phyloP scores from a whole-genome alignment of 1,284 basidiomycete species.

The Heterobasidion annosum region DNA sequence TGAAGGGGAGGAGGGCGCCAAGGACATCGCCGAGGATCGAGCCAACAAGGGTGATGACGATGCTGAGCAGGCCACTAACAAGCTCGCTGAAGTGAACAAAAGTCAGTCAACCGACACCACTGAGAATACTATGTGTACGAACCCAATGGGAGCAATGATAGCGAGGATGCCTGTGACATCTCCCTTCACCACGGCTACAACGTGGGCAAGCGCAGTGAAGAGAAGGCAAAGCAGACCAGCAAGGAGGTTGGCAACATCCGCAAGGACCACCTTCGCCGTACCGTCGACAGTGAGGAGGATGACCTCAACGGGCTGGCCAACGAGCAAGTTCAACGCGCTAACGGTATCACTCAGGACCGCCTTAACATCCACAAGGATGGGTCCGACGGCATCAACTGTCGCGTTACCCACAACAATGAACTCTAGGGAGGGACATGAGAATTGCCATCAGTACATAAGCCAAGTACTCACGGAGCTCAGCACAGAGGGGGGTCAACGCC shows the following conservation, averaged over 20 bases:
- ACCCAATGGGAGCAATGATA: slow-evolving; percentile 22
- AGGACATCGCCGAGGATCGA: slow-evolving; percentile 16
- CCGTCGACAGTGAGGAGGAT: slow-evolving; percentile 25
- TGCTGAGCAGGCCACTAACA: slow-evolving; percentile 18
- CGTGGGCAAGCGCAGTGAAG: slow-evolving; percentile 21
- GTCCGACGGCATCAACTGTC: slow-evolving; percentile 19
- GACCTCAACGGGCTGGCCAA: slow-evolving; percentile 17
- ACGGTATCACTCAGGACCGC: slow-evolving; percentile 20
- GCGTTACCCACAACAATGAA: slow-evolving; percentile 19
- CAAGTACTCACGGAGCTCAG: slow-evolving; percentile 19
- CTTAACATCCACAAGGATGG: slow-evolving; percentile 22
- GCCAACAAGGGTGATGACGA: slow-evolving; percentile 22
- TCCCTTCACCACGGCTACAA: slow-evolving; percentile 20
- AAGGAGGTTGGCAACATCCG: slow-evolving; percentile 21
- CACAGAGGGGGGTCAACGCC: slow-evolving; percentile 16
- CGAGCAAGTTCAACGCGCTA: slow-evolving; percentile 22
- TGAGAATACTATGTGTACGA: slow-evolving; percentile 6
- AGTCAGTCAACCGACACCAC: background rate
- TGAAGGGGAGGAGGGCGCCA: slow-evolving; percentile 5
- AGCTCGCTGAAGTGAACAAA: slow-evolving; percentile 11
- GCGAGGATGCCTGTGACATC: slow-evolving; percentile 17
- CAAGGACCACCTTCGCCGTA: slow-evolving; percentile 17
- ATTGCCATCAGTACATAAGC: slow-evolving; percentile 2
- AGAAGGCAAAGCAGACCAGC: slow-evolving; percentile 17
- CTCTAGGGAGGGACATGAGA: slow-evolving; percentile 13